Conservation (phyloP, 169 alveolate species). For the Perkinsus olseni region DNA sequence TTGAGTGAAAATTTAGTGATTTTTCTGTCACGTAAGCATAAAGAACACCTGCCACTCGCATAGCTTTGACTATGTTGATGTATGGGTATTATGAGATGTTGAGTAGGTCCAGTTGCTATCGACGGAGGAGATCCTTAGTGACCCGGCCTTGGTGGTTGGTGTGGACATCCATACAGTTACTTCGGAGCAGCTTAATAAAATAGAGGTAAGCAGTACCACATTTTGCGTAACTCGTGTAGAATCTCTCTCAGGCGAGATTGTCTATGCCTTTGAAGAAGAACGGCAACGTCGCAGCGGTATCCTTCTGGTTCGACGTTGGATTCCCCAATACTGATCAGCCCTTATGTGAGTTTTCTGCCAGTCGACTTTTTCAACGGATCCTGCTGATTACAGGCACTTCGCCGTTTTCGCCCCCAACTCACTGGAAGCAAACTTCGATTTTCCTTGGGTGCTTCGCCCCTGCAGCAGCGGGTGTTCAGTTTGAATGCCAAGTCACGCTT, state of each 20-base stretch:
- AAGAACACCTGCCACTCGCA: too few relatives aligned
- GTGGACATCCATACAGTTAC: neutral
- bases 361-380: too few relatives aligned
- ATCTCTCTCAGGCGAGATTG: neutral
- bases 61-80: too few relatives aligned
- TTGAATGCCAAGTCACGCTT: neutral
- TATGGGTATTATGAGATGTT: too few relatives aligned
- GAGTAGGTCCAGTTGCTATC: neutral
- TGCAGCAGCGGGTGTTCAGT: neutral
- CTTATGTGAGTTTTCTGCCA: neutral
- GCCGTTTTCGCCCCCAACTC: slow-evolving; percentile 24
- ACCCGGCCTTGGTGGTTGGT: neutral
- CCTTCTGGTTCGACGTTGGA: slow-evolving; percentile 30
- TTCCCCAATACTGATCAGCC: slow-evolving; percentile 6
- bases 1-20: too few relatives aligned
- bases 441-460: neutral
- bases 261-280: neutral
- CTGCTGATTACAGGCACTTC: slow-evolving; percentile 26
- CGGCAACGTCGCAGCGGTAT: neutral
- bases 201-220: neutral
- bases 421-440: slow-evolving; percentile 23
- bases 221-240: too few relatives aligned
- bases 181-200: neutral
- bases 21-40: too few relatives aligned
- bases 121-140: neutral